These are phyloP conservation scores for Fomitopsis pulvina DNA, from an alignment of 768 basidiomycete genomes.

Conservation along the genomic window DNA sequence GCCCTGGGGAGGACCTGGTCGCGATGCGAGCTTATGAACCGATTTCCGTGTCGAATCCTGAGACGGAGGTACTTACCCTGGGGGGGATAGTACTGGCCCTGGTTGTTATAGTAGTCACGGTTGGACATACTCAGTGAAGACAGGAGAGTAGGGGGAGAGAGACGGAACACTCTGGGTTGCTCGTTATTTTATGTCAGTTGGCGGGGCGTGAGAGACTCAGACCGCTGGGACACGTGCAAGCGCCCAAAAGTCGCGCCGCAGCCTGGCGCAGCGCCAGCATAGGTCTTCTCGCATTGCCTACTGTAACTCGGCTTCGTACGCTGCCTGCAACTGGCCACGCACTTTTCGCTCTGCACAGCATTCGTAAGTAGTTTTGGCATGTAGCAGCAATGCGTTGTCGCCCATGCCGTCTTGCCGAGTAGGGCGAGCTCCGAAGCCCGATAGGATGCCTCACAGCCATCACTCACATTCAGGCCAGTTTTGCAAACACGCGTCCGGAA, in stretches of 20 bases:
- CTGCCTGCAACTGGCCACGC: not conserved
- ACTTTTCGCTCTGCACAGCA: not conserved
- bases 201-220: not conserved
- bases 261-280: not conserved
- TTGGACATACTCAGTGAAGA: slow-evolving; percentile 40
- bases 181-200: not conserved
- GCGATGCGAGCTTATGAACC: no score
- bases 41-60: not conserved
- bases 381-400: not conserved
- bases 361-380: not conserved
- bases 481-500: slow-evolving; percentile 82
- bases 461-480: slow-evolving; percentile 94
- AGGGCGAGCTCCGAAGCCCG: not conserved
- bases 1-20: slow-evolving; percentile 46
- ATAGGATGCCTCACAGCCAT: slow-evolving; percentile 61
- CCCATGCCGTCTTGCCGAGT: not conserved
- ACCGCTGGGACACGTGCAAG: slow-evolving; percentile 4
- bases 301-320: not conserved
- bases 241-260: not conserved
- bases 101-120: slow-evolving; percentile 62
- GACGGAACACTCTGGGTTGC: slow-evolving; percentile 1
- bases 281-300: not conserved
- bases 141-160: slow-evolving; percentile 9
- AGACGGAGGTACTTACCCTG: slow-evolving; percentile 30
- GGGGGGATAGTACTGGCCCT: slow-evolving; percentile 50